Base-by-base conservation (phyloP, 2,329 filamentous ascomycete species). In the Nannizzia gypsea region DNA sequence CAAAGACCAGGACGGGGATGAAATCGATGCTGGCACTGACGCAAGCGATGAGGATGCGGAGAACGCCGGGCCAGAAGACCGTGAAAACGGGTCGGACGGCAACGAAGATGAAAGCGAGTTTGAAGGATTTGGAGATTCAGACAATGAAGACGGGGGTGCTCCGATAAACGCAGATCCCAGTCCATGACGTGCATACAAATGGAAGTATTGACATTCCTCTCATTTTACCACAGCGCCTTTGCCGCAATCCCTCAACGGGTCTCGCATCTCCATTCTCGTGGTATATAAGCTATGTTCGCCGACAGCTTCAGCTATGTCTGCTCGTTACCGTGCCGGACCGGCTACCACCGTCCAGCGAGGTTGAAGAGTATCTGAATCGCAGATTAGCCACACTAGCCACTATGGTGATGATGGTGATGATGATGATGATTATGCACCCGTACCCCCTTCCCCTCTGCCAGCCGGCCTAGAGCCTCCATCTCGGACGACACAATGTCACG, bases 81-180 rank as follows among this genome's bases (percentile, higher is more conserved):
- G 73, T 11, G 59, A 57, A 31, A 15, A 57, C 3, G 38, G 20
- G 13, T n/a, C n/a, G n/a, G n/a, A n/a, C n/a, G n/a, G n/a, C 31
- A 34, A 34, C 31, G 31, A 34, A 2, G 31, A 34, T 38, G 72
- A 73, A 40, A 71, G 73, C 42, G 72, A 72, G 54, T 76, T 75
- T 57, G 75, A 72, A 26, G 75, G 73, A 56, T 71, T 74, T 22
- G 74, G 75, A 60, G 73, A 76, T 28, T 74, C 71, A 59, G 73
- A 74, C 58, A 73, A 72, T 52, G 73, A 74, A 42, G 56, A 61
- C 6, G 61, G 38, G 28, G 58, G 59, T 13, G 46, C 15, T 28
- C 40, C 57, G 3, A 52, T 58, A 20, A 22, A 57, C 13, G n/a
- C 60, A 6, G 26, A 36, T 13, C 8, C 50, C 6, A 54, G 50